phyloP scores from a whole-genome alignment of 2,329 filamentous ascomycete genomes.

The Blastomyces percursus region DNA sequence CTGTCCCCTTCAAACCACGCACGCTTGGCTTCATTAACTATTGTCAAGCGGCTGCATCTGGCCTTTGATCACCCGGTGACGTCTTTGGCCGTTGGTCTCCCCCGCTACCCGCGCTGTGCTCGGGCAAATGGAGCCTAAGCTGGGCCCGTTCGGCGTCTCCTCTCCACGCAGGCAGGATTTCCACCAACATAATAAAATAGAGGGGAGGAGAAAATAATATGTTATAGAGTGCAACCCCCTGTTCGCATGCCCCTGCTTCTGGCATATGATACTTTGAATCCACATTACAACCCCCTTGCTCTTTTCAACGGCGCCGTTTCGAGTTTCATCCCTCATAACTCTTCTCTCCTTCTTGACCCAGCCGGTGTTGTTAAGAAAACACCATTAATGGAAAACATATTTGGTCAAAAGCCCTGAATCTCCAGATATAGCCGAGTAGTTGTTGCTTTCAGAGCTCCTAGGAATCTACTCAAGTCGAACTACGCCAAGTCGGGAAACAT shows the following conservation, averaged over 20 bases:
- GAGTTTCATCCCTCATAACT: background rate
- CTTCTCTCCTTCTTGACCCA: background rate
- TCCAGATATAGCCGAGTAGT: background rate
- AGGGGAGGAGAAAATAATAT: background rate
- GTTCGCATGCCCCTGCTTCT: background rate
- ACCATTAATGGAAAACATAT: background rate
- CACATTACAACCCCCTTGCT: background rate
- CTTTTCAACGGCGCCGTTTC: background rate
- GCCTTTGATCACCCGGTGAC: background rate
- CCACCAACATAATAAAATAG: background rate
- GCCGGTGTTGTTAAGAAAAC: background rate
- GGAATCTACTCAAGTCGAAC: background rate
- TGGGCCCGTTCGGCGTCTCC: background rate
- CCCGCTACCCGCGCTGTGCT: conserved; percentile 1
- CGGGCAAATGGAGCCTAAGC: conserved; percentile 12
- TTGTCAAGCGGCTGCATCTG: background rate
- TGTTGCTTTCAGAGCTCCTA: no score
- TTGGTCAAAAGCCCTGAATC: background rate
- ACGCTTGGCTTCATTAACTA: background rate
- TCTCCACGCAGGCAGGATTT: background rate
- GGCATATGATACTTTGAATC: background rate
- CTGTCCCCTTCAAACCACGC: no score
- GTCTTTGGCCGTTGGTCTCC: background rate
- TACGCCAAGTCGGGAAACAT: conserved; percentile 26
- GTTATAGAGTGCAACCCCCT: background rate